Evolutionary conservation across 495 filamentous ascomycete genomes (phyloP).

Genomic region (Saxophila tyrrhenica): DNA sequence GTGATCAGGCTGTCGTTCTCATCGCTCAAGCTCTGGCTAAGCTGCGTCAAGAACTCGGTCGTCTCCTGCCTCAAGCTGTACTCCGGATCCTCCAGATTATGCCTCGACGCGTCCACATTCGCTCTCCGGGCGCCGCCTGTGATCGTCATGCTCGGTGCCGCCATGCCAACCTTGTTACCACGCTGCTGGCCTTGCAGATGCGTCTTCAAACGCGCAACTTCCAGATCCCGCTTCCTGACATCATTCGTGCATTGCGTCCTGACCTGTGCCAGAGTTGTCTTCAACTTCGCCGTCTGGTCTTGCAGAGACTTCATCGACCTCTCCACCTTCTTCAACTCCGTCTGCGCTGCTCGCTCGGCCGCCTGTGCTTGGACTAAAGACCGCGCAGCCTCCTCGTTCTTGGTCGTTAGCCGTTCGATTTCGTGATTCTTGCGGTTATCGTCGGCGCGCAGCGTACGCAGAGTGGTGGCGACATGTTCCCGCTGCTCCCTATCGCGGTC

Average conservation of each 20-base stretch:
- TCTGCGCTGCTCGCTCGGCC: constrained; percentile 55
- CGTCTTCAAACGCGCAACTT: constrained; percentile 78
- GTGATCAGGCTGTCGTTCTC: constrained; percentile 80
- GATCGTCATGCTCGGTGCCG: constrained; percentile 45
- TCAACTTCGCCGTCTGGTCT: constrained; percentile 69
- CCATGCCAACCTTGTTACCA: constrained; percentile 34
- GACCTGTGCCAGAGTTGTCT: constrained; percentile 66
- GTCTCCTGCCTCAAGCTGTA: constrained; percentile 79
- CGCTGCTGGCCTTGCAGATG: constrained; percentile 49
- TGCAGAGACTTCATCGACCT: constrained; percentile 54
- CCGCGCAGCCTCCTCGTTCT: constrained; percentile 58
- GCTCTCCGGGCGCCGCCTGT: constrained; percentile 25
- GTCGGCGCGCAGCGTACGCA: constrained; percentile 63
- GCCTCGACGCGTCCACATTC: constrained; percentile 29
- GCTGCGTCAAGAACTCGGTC: constrained; percentile 77
- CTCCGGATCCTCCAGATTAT: constrained; percentile 43
- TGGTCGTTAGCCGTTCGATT: constrained; percentile 51
- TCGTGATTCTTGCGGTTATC: constrained; percentile 19
- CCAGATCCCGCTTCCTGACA: constrained; percentile 77
- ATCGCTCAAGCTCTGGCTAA: constrained; percentile 79
- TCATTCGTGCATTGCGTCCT: constrained; percentile 83
- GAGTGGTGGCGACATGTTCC: constrained; percentile 74
- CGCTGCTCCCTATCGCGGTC: constrained; percentile 47
- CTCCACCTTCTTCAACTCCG: constrained; percentile 62
- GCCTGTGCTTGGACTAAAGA: constrained; percentile 64